Base-by-base conservation (phyloP, 345 rosid species). In the Moricandia arvensis region DNA sequence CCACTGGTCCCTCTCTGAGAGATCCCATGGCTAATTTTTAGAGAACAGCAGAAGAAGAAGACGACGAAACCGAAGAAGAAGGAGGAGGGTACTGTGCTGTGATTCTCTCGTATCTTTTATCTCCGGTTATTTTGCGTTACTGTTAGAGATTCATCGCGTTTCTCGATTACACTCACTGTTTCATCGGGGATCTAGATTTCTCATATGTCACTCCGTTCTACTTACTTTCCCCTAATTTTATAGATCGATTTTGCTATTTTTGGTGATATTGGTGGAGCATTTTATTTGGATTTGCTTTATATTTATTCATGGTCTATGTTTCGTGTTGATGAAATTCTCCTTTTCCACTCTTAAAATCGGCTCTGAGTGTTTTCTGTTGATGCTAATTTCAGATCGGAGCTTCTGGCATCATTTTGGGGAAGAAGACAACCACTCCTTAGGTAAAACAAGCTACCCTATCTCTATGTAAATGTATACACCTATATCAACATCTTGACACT, bases 231-330 rank as follows among this genome's bases (percentile, higher is more conserved):
- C 34, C 66, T 80, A 60, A 54, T 82, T 81, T 76, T 57, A 45
- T 45, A 75, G 84, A 81, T 80, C 78, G 77, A 73, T 75, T 77
- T 82, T 41, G 7, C 73, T 76, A 68, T 68, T 51, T 67, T 73
- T 68, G 73, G 68, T 45, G 68, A 59, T 15, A 43, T 38, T 15
- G 51, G 63, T 45, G 35, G 37, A 53, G 43, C 74, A 55, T 31
- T 54, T 63, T 17, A 55, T 64, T 51, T 54, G 54, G 80, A 58
- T 77, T 64, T 66, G 67, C 26, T 72, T 66, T 26, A 45, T 71
- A 47, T 33, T n/a, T n/a, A 77, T 71, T 65, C 70, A 38, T 6
- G 62, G 37, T 27, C 67, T 67, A 6, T 45, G 11, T 68, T 7
- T 75, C 11, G 13, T 33, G 64, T 2, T 51, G 55, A 61, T 55